A percentile compares a stretch with the other conserved stretches of the same genome.
phyloP scores from a whole-genome alignment of 306 rosid species.

The Alnus rubra region DNA sequence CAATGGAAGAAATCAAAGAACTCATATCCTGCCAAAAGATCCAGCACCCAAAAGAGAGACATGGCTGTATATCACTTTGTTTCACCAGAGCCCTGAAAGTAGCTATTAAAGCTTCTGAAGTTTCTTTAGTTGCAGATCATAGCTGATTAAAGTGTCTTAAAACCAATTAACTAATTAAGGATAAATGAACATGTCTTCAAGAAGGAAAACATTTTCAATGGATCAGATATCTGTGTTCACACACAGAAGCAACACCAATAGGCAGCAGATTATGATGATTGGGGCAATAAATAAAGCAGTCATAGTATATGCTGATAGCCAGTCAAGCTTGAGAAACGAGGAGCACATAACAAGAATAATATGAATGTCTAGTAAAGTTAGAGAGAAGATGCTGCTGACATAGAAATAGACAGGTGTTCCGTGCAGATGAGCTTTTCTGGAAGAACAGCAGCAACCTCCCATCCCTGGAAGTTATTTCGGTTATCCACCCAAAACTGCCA shows the following conservation, averaged over 20 bases:
- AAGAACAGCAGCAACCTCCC: slow-evolving; percentile 92
- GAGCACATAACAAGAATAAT: slow-evolving; percentile 1
- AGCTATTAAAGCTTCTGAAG: not conserved
- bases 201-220: not conserved
- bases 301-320: slow-evolving; percentile 12
- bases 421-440: slow-evolving; percentile 68
- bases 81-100: not conserved
- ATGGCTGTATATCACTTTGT: not conserved
- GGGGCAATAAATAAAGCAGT: not conserved
- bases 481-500: slow-evolving; percentile 39
- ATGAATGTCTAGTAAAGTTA: not conserved
- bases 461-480: slow-evolving; percentile 39
- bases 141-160: not conserved
- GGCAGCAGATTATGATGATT: not conserved
- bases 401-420: slow-evolving; percentile 78
- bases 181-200: not conserved
- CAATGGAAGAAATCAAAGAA: not conserved
- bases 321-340: slow-evolving; percentile 16
- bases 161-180: not conserved
- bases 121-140: not conserved
- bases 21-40: not conserved
- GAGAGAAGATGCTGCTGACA: slow-evolving; percentile 50
- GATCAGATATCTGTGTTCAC: not conserved
- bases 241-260: not conserved
- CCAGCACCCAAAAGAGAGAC: not conserved